Percentiles rank a stretch among this genome's conserved stretches.
Evolutionary conservation across 129 eudicot genomes (phyloP).

Genomic region (Artemisia tridentata): DNA sequence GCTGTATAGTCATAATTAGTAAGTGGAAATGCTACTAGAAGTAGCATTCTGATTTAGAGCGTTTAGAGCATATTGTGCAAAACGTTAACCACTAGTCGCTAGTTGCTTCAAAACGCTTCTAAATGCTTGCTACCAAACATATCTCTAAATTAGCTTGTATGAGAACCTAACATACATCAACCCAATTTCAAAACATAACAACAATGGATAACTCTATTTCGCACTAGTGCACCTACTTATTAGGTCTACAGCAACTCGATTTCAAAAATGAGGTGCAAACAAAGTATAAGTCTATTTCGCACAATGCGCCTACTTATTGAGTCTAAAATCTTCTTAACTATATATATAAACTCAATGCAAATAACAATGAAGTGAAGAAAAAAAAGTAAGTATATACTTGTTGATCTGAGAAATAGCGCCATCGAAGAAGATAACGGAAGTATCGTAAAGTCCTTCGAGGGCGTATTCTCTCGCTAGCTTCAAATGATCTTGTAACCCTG

Average conservation of each 20-base stretch:
- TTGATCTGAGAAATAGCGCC: constrained; percentile 99
- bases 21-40: no score
- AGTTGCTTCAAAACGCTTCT: no score
- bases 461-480: constrained; percentile 96
- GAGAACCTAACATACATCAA: neutral
- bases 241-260: no score
- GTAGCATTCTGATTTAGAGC: no score
- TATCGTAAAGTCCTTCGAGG: constrained; percentile 87
- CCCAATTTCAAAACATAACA: neutral
- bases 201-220: neutral
- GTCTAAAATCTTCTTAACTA: neutral
- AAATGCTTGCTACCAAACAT: no score
- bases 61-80: no score
- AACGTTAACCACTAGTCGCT: no score
- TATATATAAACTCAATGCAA: neutral
- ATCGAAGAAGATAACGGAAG: constrained; percentile 96
- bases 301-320: no score
- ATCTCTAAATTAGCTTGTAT: no score
- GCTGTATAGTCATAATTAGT: no score
- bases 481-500: constrained; percentile 89
- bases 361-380: neutral
- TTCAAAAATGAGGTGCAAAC: neutral
- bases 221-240: no score
- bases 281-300: neutral
- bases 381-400: constrained; percentile 40